Evolutionary conservation across 164 flowering plant genomes (phyloP), one percentile per base, ranked within the genome.

Genomic region (Akebia trifoliata): DNA sequence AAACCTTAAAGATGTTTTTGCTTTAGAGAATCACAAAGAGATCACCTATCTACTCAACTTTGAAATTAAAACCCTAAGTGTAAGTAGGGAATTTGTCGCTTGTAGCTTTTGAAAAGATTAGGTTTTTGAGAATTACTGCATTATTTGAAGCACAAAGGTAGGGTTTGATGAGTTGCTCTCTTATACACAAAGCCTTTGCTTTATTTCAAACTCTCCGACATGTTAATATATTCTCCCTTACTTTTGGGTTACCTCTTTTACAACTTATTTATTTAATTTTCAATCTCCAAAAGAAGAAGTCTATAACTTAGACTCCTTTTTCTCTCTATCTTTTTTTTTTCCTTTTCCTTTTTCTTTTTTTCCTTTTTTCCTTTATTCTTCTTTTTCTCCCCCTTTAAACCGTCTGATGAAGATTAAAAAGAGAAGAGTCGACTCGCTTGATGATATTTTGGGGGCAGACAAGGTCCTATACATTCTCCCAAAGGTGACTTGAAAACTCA

Each of bases 81-180:
- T 75, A 83, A 80, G 85, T 64, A 73, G 73, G 61, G 76, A 76
- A 72, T 76, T 82, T 82, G 80, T 76, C 72, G 69, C 43, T 69
- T 82, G 18, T 70, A 63, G 50, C 55, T 66, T 72, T 69, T 62
- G 2, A 67, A 69, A 64, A 67, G 69, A 64, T 51, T 57, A 65
- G 58, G 64, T 26, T 60, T 63, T 62, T 25, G 47, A 54, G 42
- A 62, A 52, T 46, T 65, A 69, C 49, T 65, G 30, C 21, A 54
- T 38, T 62, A 45, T 67, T 50, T 53, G 57, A 63, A 38, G 60
- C 26, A 60, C 66, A 60, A 59, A 42, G 28, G 45, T 50, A 52
- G 35, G 46, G 59, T 59, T 63, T 61, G 29, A 54, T 50, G 56
- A 29, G 49, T 58, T 59, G 54, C 30, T 54, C 50, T 37, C 50